Base-by-base conservation (phyloP, 1,139 yeast genomes). In the Yamadazyma membranifaciens region DNA sequence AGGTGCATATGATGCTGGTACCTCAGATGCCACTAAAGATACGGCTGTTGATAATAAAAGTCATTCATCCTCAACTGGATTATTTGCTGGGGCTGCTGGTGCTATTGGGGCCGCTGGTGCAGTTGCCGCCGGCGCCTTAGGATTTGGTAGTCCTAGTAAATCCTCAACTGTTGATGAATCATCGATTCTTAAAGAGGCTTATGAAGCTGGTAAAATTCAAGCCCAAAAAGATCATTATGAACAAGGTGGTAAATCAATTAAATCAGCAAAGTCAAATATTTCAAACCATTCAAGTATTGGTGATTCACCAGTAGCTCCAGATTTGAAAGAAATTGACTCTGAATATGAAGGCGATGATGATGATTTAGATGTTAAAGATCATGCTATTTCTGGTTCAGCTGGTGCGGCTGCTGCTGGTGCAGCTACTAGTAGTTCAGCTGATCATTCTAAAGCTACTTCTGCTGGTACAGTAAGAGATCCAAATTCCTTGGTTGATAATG, bases 1-100 rank as follows among this genome's bases (percentile, higher is more conserved):
- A 9, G 59, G 51, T 9, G 42, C 62, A 13, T 52, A 53, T 43
- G 54, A 52, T 15, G 43, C 52, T 12, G 58, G 59, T 14, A 4
- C 28, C 27, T n/a, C 34, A 9, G 17, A 9, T 17, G 22, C 14
- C 24, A 16, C 12, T 24, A 36, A 26, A 17, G 41, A 38, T 7
- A 22, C 36, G 17, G 17, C 34, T 16, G 30, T 7, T 15, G 20
- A 12, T 33, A n/a, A 14, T 14, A n/a, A 25, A 9, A 25, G 12
- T 13, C 25, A 22, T 16, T 29, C 30, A 11, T 13, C 29, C 26
- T 17, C 32, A 9, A 40, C 49, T 13, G 52, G 50, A 7, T 12
- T 47, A 4, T 36, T 50, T 17, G 48, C 46, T 26, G 51, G 52
- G 32, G 49, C 51, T 33, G 40, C 49, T 24, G 52, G 51, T 36